Evolutionary conservation across 2,329 filamentous ascomycete genomes (phyloP).

Genomic region (Clarireedia monteithiana): DNA sequence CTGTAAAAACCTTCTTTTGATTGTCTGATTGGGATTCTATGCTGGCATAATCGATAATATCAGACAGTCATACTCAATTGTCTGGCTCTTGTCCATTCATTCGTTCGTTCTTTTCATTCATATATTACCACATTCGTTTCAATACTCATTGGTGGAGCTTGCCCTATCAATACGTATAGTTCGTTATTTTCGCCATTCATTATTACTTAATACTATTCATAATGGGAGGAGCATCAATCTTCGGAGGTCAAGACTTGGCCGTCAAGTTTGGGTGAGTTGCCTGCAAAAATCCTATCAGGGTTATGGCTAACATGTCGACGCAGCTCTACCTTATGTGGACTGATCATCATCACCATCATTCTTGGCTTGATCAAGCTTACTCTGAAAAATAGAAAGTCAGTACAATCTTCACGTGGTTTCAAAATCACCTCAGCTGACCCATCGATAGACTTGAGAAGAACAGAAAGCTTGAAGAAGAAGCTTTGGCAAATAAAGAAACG

Average conservation of each 20-base stretch:
- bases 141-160: background rate
- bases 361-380: slow-evolving; percentile 1
- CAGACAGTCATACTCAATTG: too few species aligned
- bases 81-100: too few species aligned
- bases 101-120: background rate
- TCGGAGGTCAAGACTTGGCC: slow-evolving; percentile 5
- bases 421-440: too few species aligned
- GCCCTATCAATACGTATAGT: too few species aligned
- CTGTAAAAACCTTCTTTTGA: too few species aligned
- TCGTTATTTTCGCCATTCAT: background rate
- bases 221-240: slow-evolving; percentile 5
- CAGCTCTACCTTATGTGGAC: slow-evolving; percentile 4
- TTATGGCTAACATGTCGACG: background rate
- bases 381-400: slow-evolving; percentile 6
- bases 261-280: slow-evolving; percentile 5
- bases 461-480: slow-evolving; percentile 5
- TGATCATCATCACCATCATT: background rate
- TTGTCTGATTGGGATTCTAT: too few species aligned
- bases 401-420: background rate
- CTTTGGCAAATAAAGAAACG: background rate
- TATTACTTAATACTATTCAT: slow-evolving; percentile 5
- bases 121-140: background rate
- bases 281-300: background rate
- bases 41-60: too few species aligned
- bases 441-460: slow-evolving; percentile 5